Evolutionary conservation across 306 rosid species (phyloP).

Genomic region (Astragalus membranaceus): DNA sequence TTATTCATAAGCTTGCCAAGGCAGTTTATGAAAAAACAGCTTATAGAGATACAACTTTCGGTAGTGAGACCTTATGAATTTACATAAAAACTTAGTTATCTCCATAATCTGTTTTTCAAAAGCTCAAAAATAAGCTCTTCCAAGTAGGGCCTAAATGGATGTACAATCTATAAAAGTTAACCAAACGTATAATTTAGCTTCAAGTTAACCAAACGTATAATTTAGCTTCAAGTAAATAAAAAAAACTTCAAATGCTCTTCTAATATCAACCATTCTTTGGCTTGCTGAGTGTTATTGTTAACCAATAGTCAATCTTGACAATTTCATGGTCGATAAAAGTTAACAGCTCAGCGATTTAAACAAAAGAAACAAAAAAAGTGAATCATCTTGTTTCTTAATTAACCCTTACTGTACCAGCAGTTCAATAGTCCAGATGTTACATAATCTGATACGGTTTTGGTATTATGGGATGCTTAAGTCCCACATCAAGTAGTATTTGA

Average conservation of each 20-base stretch:
- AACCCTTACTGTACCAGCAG: background rate
- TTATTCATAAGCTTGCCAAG: no score
- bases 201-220: background rate
- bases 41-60: no score
- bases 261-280: background rate
- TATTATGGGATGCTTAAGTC: no score
- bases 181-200: background rate
- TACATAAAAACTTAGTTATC: no score
- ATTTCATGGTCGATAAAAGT: constrained; percentile 2
- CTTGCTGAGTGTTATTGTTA: background rate
- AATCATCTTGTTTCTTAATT: background rate
- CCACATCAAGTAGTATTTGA: no score
- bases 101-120: no score
- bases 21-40: no score
- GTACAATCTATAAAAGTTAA: background rate
- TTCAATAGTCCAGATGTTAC: background rate
- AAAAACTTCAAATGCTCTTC: background rate
- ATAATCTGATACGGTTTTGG: no score
- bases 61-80: no score
- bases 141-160: no score
- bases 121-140: no score
- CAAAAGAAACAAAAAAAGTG: background rate
- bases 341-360: background rate
- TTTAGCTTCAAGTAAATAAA: background rate
- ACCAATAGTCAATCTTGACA: background rate